Base-by-base conservation (phyloP, 2,329 filamentous ascomycete genomes). In the Coniochaeta sp. region DNA sequence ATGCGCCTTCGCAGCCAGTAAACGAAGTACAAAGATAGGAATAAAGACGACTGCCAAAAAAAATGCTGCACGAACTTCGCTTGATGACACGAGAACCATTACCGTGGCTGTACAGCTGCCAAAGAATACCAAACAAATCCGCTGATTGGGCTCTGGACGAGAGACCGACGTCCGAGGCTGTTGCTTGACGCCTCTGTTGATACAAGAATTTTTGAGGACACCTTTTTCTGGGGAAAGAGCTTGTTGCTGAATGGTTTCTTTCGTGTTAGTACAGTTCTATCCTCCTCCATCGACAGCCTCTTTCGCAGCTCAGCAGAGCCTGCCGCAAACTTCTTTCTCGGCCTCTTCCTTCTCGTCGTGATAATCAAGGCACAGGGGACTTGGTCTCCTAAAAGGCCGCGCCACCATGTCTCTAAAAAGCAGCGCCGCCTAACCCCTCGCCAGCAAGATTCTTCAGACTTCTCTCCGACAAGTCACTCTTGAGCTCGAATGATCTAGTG, bases 371-470 rank as follows among this genome's bases (percentile, higher is more conserved):
- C n/a, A 6, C 43, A 43, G 38, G 14, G 19, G 8, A 22, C n/a
- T 6, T 22, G 28, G 7, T 8, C 22, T 31, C 7, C 47, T 52
- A 52, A 31, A 52, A 52, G 24, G 22, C 22, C 14, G 47, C 47
- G 26, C 47, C 47, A 31, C 47, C 47, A 52, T 17, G 14, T 52
- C 26, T 31, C 34, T 57, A 84, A 66, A 86, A 86, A 2, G 82
- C 80, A 22, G 81, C 79, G 7, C 82, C 82, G 1, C 81, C 80
- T 60, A 79, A 72, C 17, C 80, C 80, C 63, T 85, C 83, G 17
- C 82, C 83, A 0, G 81, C 78, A 61, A 85, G 72, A 58, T 80
- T 85, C 70, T 81, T 80, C 66, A 86, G 75, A 62, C 79, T 82
- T 71, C 77, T 77, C 70, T 84, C 82, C 61, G 79, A 83, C 62